Conservation (phyloP, 441 rosid species). For the Jatropha podagrica region DNA sequence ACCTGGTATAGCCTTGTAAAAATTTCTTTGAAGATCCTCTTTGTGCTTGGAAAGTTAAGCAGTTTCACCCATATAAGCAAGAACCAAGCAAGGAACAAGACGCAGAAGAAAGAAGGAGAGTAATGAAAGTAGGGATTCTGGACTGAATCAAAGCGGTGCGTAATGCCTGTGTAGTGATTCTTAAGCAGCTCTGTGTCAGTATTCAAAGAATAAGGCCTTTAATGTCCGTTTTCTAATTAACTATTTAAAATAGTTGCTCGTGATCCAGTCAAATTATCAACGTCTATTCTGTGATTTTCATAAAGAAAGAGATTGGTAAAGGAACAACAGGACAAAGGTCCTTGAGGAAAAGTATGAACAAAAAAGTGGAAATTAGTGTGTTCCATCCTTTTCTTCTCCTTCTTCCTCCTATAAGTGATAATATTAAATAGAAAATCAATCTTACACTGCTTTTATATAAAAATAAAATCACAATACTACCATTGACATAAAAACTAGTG, state of each 20-base stretch:
- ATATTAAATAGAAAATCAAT: background rate
- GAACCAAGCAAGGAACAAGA: conserved; percentile 37
- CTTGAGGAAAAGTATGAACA: background rate
- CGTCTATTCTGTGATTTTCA: background rate
- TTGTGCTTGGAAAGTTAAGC: conserved; percentile 47
- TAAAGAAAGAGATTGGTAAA: background rate
- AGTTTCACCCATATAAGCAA: conserved; percentile 55
- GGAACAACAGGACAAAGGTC: background rate
- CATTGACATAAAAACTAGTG: background rate
- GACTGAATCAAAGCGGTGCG: no score
- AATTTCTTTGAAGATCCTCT: conserved; percentile 39
- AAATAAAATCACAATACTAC: background rate
- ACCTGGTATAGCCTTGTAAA: conserved; percentile 48
- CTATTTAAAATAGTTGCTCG: background rate
- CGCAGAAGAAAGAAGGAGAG: no score
- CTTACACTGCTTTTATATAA: background rate
- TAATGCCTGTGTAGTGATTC: background rate
- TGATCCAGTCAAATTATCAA: background rate
- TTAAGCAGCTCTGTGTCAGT: background rate
- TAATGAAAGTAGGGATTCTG: no score
- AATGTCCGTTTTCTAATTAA: background rate
- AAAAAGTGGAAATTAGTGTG: no score
- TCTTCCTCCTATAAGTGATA: background rate
- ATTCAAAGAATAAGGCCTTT: background rate
- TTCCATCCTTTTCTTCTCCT: background rate